phyloP scores from a whole-genome alignment of 1,139 yeast genomes.

The Blastobotrys persicus region DNA sequence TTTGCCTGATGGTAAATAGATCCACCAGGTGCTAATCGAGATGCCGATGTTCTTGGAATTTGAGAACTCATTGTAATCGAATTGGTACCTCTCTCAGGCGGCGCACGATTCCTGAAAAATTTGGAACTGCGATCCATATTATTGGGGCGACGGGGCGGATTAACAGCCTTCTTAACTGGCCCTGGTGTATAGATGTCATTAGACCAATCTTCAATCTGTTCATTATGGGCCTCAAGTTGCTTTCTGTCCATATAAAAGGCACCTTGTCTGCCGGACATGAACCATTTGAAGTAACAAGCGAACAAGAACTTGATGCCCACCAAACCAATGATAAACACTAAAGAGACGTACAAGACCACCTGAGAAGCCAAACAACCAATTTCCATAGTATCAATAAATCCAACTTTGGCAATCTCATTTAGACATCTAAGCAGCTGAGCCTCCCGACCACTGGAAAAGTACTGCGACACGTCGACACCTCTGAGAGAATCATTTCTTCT shows the following conservation, averaged over 20 bases:
- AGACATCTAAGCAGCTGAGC: constrained; percentile 77
- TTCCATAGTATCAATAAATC: constrained; percentile 82
- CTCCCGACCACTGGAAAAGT: constrained; percentile 66
- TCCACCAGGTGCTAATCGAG: constrained; percentile 38
- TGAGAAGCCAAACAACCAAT: constrained; percentile 95
- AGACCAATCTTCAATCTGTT: constrained; percentile 78
- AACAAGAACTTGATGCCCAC: constrained; percentile 72
- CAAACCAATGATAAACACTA: constrained; percentile 79
- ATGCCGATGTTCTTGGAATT: constrained; percentile 35
- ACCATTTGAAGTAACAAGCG: constrained; percentile 90
- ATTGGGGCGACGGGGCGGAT: constrained; percentile 21
- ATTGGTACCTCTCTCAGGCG: constrained; percentile 25
- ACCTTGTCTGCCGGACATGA: constrained; percentile 75
- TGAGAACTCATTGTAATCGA: constrained; percentile 40
- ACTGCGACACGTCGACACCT: constrained; percentile 81
- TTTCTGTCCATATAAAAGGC: constrained; percentile 60
- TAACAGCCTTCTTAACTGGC: constrained; percentile 45
- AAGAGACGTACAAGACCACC: constrained; percentile 74
- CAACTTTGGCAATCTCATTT: constrained; percentile 84
- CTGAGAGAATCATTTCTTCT: constrained; percentile 52
- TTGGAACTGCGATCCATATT: constrained; percentile 28
- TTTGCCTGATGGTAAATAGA: constrained; percentile 31
- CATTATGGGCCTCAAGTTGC: constrained; percentile 50
- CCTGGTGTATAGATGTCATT: constrained; percentile 52
- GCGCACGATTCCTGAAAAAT: constrained; percentile 18